Evolutionary conservation across 2,329 filamentous ascomycete genomes (phyloP).

Genomic region (Fusarium chlamydosporum): DNA sequence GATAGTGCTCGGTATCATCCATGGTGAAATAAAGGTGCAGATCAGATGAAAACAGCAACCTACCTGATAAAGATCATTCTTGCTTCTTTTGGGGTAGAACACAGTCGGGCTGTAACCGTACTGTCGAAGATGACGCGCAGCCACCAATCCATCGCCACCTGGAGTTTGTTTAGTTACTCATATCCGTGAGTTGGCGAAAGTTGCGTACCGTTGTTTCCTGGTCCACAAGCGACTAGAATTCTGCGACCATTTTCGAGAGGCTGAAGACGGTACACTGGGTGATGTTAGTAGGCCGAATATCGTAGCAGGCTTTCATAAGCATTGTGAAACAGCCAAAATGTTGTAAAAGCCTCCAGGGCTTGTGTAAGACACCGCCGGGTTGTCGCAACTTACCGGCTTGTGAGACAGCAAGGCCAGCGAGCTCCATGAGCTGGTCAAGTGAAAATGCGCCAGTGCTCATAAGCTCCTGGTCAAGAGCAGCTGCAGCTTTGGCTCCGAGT

Average conservation of each 20-base stretch:
- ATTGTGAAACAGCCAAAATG: not conserved
- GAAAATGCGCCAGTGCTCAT: slow-evolving; percentile 92
- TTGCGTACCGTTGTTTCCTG: slow-evolving; percentile 76
- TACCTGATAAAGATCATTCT: slow-evolving; percentile 90
- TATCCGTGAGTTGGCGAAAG: not conserved
- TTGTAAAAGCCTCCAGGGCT: not conserved
- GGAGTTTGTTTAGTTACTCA: slow-evolving; percentile 6
- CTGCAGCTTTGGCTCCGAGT: slow-evolving; percentile 87
- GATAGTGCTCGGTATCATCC: not conserved
- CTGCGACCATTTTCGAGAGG: slow-evolving; percentile 78
- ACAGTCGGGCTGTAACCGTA: slow-evolving; percentile 92
- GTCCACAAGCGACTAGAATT: slow-evolving; percentile 91
- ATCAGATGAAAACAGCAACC: slow-evolving; percentile 56
- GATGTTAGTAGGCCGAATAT: slow-evolving; percentile 8
- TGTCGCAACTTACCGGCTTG: slow-evolving; percentile 76
- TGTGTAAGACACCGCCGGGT: not conserved
- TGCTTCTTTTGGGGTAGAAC: slow-evolving; percentile 93
- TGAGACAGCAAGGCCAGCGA: slow-evolving; percentile 92
- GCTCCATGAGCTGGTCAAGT: slow-evolving; percentile 96
- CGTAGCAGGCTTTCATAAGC: not conserved
- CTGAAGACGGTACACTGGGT: slow-evolving; percentile 85
- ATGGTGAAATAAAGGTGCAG: slow-evolving; percentile 27
- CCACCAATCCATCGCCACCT: slow-evolving; percentile 93
- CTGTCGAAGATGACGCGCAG: slow-evolving; percentile 89
- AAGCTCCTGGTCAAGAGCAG: slow-evolving; percentile 90